Evolutionary conservation across 208 protist species (phyloP), one percentile per base, ranked within the genome.

Genomic region (Acanthamoeba pearcei): DNA sequence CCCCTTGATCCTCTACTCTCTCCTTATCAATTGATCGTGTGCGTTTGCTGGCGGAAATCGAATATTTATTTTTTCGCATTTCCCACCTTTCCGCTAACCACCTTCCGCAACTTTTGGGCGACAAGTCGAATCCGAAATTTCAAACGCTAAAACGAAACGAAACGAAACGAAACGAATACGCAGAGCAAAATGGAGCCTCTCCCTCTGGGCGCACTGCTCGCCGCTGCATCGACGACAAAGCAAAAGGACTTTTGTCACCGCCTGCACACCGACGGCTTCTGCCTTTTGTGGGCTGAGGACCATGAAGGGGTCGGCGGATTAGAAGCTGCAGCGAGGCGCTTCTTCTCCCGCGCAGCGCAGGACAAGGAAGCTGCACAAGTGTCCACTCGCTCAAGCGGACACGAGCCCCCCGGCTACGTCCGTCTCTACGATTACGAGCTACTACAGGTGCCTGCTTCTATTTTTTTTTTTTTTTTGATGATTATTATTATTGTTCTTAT

Each of bases 401-500:
- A 24, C 35, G 72, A 80, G 22, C 72, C 72, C 17, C 10, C 32
- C 0, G 72, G 72, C 15, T 80, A 80, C 32, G 24, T 80, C 19
- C 72, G 32, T 8, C 72, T 80, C 13, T 80, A n/a, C 72, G 72
- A 80, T 29, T 80, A 80, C 29, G 72, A 80, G 42, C 72, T 80
- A 5, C 32, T 80, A 12, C 72, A 80, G 72, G 72, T 49, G 5
- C 70, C 55, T 13, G 5, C 3, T 15, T 24, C 15, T n/a, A 57
- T 10, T 60, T 38, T 74, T 29, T 2, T 29, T 24, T 10, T 10
- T 74, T n/a, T 4, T 42, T 42, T 42, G n/a, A n/a, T n/a, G 9
- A 49, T 3, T 12, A n/a, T n/a, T n/a, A n/a, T n/a, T n/a, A n/a
- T n/a, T n/a, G n/a, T n/a, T n/a, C n/a, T n/a, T n/a, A n/a, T n/a